Evolutionary conservation across 768 basidiomycete genomes (phyloP).

Genomic region (Naematelia aurantialba): DNA sequence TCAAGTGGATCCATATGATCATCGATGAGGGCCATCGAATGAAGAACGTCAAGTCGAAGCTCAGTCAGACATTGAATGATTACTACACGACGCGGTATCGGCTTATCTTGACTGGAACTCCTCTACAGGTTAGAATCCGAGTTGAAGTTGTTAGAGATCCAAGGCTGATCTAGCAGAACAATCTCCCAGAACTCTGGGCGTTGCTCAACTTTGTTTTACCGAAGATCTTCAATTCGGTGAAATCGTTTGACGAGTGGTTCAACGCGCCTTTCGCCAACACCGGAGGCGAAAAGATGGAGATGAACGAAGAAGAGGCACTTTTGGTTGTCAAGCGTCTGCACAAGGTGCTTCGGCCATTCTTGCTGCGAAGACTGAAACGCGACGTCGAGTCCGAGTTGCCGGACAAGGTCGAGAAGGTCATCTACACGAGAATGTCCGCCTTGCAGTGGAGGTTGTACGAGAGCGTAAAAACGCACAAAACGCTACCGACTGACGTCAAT

Average conservation of each 20-base stretch:
- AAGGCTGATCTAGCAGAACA: conserved; percentile 48
- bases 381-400: conserved; percentile 94
- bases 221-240: conserved; percentile 97
- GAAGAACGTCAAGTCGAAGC: conserved; percentile 91
- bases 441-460: conserved; percentile 89
- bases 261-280: conserved; percentile 98
- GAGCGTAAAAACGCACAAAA: conserved; percentile 98
- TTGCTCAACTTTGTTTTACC: conserved; percentile 59
- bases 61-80: conserved; percentile 81
- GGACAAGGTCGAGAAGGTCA: conserved; percentile 96
- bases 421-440: conserved; percentile 91
- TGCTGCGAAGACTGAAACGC: conserved; percentile 87
- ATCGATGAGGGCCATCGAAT: conserved; percentile 97
- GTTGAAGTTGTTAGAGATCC: conserved; percentile 41
- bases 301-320: conserved; percentile 99
- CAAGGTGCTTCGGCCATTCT: conserved; percentile 91
- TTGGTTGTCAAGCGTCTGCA: conserved; percentile 94
- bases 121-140: conserved; percentile 60
- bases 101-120: conserved; percentile 91
- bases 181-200: conserved; percentile 54
- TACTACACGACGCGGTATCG: conserved; percentile 91
- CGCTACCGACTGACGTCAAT: conserved; percentile 67
- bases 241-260: conserved; percentile 99
- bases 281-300: conserved; percentile 91
- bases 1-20: conserved; percentile 97